Percentiles rank a stretch among this genome's conserved stretches.
Evolutionary conservation across 169 alveolate species (phyloP).

Genomic region (Perkinsus olseni): DNA sequence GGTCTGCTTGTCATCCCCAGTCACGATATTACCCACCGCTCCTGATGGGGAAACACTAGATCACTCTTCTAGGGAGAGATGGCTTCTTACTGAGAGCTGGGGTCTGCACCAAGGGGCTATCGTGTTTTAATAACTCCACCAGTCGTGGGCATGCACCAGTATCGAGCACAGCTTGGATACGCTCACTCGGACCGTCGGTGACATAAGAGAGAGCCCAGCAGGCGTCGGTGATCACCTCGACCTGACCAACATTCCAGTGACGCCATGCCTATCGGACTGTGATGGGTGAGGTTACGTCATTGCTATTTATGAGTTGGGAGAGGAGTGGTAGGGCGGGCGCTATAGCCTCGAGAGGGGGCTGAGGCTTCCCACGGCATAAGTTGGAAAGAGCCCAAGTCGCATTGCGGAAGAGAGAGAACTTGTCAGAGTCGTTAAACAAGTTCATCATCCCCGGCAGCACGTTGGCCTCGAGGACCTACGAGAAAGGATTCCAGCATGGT

Average conservation of each 20-base stretch:
- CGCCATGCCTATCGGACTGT: background rate
- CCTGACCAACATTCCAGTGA: constrained; percentile 20
- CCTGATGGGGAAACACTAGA: no score
- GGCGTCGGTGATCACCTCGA: constrained; percentile 72
- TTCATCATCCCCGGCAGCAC: constrained; percentile 69
- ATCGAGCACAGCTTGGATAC: constrained; percentile 69
- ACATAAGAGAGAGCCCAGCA: constrained; percentile 87
- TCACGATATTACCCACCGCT: constrained; percentile 86
- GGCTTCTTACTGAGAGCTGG: constrained; percentile 67
- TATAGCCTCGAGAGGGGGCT: constrained; percentile 70
- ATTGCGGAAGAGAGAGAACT: constrained; percentile 78
- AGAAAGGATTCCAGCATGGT: no score
- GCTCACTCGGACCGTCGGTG: constrained; percentile 79
- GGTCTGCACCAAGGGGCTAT: constrained; percentile 73
- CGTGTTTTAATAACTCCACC: constrained; percentile 75
- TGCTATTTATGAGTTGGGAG: constrained; percentile 64
- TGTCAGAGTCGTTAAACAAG: constrained; percentile 64
- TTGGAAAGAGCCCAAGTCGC: constrained; percentile 93
- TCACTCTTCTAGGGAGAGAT: no score
- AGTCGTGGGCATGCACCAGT: constrained; percentile 82
- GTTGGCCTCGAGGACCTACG: constrained; percentile 37
- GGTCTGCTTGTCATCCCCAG: constrained; percentile 88
- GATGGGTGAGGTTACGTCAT: constrained; percentile 43
- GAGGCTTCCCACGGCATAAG: constrained; percentile 88
- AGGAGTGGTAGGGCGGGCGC: constrained; percentile 72